These are phyloP conservation scores for Rhodofomes roseus DNA, from an alignment of 1,284 basidiomycete genomes.

Conservation along the genomic window DNA sequence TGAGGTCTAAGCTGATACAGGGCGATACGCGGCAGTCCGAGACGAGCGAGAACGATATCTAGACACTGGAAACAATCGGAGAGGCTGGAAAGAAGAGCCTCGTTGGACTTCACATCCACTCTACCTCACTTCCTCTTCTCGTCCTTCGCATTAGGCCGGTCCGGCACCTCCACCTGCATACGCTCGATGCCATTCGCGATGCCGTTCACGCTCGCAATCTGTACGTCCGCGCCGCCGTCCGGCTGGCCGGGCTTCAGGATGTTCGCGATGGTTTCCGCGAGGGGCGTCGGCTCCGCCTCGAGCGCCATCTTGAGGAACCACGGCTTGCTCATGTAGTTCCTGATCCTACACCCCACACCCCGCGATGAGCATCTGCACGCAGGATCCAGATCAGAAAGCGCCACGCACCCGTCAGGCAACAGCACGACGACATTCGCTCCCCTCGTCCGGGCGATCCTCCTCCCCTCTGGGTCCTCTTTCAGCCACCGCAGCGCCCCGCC, in stretches of 20 bases:
- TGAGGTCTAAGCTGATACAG: background rate
- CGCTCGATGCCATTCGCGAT: conserved; percentile 19
- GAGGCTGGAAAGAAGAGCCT: no score
- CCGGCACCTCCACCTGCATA: background rate
- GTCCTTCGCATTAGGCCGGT: background rate
- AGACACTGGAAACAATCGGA: background rate
- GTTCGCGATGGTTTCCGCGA: conserved; percentile 46
- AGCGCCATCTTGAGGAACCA: conserved; percentile 77
- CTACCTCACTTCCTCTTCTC: no score
- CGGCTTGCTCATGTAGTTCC: conserved; percentile 95
- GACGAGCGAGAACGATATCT: background rate
- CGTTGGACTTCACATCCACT: no score
- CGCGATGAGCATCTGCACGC: background rate
- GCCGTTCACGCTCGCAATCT: conserved; percentile 13
- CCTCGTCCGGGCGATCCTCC: conserved; percentile 60
- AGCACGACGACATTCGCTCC: conserved; percentile 88
- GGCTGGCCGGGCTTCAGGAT: conserved; percentile 28
- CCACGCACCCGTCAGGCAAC: conserved; percentile 81
- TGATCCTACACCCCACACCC: conserved; percentile 52
- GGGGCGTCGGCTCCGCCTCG: conserved; percentile 47
- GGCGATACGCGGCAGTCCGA: background rate
- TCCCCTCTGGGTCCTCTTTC: conserved; percentile 59
- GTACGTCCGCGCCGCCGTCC: background rate
- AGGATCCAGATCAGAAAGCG: no score
- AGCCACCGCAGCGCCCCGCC: conserved; percentile 81